Evolutionary conservation across 2,329 filamentous ascomycete species (phyloP).

Genomic region (Capronia americana): DNA sequence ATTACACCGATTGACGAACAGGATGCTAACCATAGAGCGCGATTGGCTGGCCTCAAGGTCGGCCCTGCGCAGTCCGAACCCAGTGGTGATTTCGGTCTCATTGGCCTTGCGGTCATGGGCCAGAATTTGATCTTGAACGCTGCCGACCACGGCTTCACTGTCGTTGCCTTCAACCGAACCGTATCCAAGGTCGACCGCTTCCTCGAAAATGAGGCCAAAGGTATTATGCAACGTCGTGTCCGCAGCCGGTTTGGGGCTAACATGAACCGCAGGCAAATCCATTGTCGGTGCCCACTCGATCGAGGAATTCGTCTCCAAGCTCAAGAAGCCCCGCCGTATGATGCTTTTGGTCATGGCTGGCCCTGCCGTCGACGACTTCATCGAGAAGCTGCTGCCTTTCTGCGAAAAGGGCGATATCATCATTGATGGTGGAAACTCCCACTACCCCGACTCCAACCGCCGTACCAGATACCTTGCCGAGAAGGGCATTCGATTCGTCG

Average conservation of each 20-base stretch:
- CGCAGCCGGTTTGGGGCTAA: constrained; percentile 41
- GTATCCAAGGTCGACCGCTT: constrained; percentile 97
- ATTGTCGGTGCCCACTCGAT: constrained; percentile 91
- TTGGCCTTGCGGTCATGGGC: constrained; percentile 88
- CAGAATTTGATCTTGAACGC: constrained; percentile 91
- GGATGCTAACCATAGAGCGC: constrained; percentile 67
- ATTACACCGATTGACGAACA: constrained; percentile 43
- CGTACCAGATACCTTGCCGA: constrained; percentile 82
- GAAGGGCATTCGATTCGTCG: constrained; percentile 96
- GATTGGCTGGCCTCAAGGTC: constrained; percentile 75
- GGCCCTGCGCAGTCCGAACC: constrained; percentile 61
- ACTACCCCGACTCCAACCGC: constrained; percentile 99
- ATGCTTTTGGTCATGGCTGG: constrained; percentile 99
- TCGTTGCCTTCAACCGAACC: constrained; percentile 98
- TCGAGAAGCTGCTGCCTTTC: constrained; percentile 87
- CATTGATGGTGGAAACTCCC: constrained; percentile 99
- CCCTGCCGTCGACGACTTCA: constrained; percentile 98
- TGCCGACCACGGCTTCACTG: constrained; percentile 91
- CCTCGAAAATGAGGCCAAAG: constrained; percentile 88
- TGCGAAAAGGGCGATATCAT: constrained; percentile 92
- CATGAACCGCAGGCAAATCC: constrained; percentile 72
- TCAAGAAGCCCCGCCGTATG: constrained; percentile 94
- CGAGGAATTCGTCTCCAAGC: constrained; percentile 93
- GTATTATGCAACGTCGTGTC: constrained; percentile 47
- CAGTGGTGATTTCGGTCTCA: constrained; percentile 88